phyloP scores from a whole-genome alignment of 495 filamentous ascomycete species.

The Diplogelasinospora grovesii region DNA sequence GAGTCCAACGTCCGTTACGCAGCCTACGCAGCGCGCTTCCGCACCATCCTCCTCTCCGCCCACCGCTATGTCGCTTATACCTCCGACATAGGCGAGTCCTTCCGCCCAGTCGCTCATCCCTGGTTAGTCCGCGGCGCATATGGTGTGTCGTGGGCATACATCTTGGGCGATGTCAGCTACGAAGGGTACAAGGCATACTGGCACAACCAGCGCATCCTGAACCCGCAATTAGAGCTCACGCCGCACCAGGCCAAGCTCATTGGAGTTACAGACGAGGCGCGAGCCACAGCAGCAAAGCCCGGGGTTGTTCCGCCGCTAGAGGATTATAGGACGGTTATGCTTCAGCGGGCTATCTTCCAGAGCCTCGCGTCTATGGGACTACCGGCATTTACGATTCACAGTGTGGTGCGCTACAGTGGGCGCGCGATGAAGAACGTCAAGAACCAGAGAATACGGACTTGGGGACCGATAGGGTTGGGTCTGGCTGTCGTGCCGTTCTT shows the following conservation, averaged over 20 bases:
- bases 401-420: constrained; percentile 80
- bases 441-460: constrained; percentile 67
- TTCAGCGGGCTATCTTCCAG: constrained; percentile 84
- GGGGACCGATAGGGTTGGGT: constrained; percentile 86
- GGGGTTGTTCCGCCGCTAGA: constrained; percentile 68
- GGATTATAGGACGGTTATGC: constrained; percentile 88
- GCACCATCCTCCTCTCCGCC: constrained; percentile 82
- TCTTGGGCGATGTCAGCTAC: constrained; percentile 82
- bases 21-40: constrained; percentile 78
- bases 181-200: constrained; percentile 95
- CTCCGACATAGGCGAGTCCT: constrained; percentile 93
- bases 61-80: constrained; percentile 98
- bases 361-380: constrained; percentile 85
- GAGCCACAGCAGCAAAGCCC: constrained; percentile 1
- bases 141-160: constrained; percentile 85
- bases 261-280: constrained; percentile 19
- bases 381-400: constrained; percentile 93
- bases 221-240: constrained; percentile 42
- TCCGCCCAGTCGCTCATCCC: constrained; percentile 87
- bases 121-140: constrained; percentile 76
- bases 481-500: constrained; percentile 82
- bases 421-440: constrained; percentile 71
- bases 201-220: constrained; percentile 59
- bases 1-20: constrained; percentile 84
- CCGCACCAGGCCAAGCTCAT: constrained; percentile 31